Conservation (phyloP, 2,329 filamentous ascomycete genomes). For the Colletotrichum orbiculare region DNA sequence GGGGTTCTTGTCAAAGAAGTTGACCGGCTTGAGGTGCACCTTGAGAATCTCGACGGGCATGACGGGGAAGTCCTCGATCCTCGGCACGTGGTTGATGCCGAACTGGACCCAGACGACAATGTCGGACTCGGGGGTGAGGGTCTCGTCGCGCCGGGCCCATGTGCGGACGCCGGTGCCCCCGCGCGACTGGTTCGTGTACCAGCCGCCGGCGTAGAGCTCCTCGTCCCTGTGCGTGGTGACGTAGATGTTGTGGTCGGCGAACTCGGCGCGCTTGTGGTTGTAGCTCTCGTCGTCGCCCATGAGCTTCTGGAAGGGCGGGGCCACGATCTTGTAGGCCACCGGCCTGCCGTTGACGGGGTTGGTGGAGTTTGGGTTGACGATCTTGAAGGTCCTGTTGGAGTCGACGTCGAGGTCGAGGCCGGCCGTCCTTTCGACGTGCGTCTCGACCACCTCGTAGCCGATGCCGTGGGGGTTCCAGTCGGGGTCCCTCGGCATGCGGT, state of each 20-base stretch:
- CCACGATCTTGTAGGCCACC: constrained; percentile 36
- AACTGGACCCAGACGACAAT: constrained; percentile 67
- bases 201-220: constrained; percentile 33
- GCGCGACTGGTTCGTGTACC: constrained; percentile 34
- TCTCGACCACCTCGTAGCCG: constrained; percentile 29
- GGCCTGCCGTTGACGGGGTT: constrained; percentile 36
- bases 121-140: constrained; percentile 20
- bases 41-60: constrained; percentile 68
- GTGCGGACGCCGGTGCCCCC: constrained; percentile 27
- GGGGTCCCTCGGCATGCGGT: constrained; percentile 29
- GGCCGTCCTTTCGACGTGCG: constrained; percentile 24
- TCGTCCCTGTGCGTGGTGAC: constrained; percentile 31
- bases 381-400: constrained; percentile 31
- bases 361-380: constrained; percentile 32
- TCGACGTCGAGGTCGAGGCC: constrained; percentile 23
- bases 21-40: constrained; percentile 59
- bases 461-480: constrained; percentile 33
- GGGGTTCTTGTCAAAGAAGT: constrained; percentile 64
- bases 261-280: constrained; percentile 34
- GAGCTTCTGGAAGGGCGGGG: constrained; percentile 30
- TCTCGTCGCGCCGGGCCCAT: constrained; percentile 29
- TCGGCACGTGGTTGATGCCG: constrained; percentile 64
- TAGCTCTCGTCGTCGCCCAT: constrained; percentile 33
- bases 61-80: constrained; percentile 68
- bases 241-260: constrained; percentile 34